These are phyloP conservation scores for Plasmodium blacklocki DNA, from an alignment of 169 alveolate species.

Conservation along the genomic window DNA sequence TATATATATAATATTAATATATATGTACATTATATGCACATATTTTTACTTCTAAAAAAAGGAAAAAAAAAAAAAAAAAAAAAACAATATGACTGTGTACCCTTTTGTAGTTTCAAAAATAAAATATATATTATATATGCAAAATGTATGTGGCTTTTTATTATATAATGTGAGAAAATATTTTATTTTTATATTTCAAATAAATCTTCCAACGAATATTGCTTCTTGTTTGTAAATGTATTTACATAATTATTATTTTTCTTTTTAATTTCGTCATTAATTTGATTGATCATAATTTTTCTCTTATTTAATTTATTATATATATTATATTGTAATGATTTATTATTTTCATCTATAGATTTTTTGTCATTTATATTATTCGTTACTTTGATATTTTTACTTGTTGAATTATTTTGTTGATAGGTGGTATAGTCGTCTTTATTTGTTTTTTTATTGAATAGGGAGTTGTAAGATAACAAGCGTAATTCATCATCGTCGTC, in stretches of 20 bases:
- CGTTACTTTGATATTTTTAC: neutral
- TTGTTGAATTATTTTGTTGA: too few species aligned
- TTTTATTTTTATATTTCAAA: conserved; percentile 28
- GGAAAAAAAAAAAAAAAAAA: too few species aligned
- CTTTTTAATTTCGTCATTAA: conserved; percentile 59
- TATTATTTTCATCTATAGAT: neutral
- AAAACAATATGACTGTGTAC: neutral
- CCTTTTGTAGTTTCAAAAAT: too few species aligned
- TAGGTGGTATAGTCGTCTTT: too few species aligned
- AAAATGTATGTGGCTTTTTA: too few species aligned
- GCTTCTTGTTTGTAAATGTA: conserved; percentile 24
- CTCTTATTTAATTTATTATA: conserved; percentile 38
- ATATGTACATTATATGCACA: too few species aligned
- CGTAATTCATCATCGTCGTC: too few species aligned
- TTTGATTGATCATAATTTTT: conserved; percentile 59
- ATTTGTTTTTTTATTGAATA: too few species aligned
- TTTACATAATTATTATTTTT: conserved; percentile 11
- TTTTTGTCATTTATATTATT: neutral
- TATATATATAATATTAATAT: too few species aligned
- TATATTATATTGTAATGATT: conserved; percentile 19
- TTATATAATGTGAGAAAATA: neutral
- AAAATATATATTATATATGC: too few species aligned
- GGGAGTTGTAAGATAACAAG: too few species aligned
- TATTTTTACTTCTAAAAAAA: neutral
- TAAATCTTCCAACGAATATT: conserved; percentile 56